Percentiles rank a stretch among this genome's conserved stretches.
phyloP scores from a whole-genome alignment of 768 basidiomycete genomes.

The Rhizopogon vinicolor region DNA sequence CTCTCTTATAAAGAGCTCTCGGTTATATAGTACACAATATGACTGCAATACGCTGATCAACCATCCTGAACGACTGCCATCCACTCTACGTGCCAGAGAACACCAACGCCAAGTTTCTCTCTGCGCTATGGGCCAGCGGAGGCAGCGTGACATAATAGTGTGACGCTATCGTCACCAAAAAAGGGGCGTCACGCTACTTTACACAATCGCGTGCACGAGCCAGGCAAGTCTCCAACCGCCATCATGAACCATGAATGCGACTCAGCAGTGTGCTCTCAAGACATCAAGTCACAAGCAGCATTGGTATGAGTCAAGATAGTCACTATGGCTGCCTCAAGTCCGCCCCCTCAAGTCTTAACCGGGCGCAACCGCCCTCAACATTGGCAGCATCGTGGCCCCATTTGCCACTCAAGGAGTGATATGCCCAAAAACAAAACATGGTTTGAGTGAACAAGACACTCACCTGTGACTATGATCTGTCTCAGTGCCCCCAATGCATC shows the following conservation, averaged over 20 bases:
- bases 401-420: conserved; percentile 3
- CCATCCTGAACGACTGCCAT: background rate
- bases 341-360: conserved; percentile 3
- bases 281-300: conserved; percentile 15
- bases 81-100: background rate
- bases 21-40: background rate
- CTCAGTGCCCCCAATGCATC: background rate
- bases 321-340: conserved; percentile 8
- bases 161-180: conserved; percentile 18
- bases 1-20: background rate
- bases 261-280: conserved; percentile 24
- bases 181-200: conserved; percentile 23
- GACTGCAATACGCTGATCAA: background rate
- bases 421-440: conserved; percentile 17
- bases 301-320: conserved; percentile 25
- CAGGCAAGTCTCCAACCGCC: conserved; percentile 27
- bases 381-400: background rate
- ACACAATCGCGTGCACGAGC: background rate
- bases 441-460: conserved; percentile 27
- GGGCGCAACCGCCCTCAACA: conserved; percentile 1
- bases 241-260: conserved; percentile 17
- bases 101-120: background rate
- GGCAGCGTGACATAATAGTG: conserved; percentile 8
- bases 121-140: background rate
- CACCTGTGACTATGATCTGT: conserved; percentile 16